phyloP scores from a whole-genome alignment of 139 green algal species.

The Astrephomene gubernaculifera region DNA sequence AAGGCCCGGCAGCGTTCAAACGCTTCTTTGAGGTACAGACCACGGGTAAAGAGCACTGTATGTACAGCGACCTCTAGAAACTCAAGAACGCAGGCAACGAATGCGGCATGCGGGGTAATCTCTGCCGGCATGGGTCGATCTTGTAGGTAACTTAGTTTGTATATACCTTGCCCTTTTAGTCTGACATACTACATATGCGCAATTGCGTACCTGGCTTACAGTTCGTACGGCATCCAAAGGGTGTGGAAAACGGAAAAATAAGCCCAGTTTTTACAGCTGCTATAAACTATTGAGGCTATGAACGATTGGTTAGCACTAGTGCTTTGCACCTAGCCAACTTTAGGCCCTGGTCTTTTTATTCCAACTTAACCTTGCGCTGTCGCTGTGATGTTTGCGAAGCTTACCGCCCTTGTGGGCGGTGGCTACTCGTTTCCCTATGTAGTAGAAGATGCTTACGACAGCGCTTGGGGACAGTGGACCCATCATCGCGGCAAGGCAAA shows the following conservation, averaged over 20 bases:
- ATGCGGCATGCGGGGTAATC: neutral
- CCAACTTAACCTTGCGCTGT: too few relatives aligned
- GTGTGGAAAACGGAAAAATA: too few relatives aligned
- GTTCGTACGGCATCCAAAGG: too few relatives aligned
- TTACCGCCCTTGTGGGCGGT: conserved; percentile 78
- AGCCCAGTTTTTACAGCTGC: too few relatives aligned
- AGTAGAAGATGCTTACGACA: conserved; percentile 65
- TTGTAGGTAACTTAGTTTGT: neutral
- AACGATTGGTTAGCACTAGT: too few relatives aligned
- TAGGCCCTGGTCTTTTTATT: too few relatives aligned
- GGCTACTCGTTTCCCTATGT: conserved; percentile 76
- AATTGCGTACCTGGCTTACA: too few relatives aligned
- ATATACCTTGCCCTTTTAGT: too few relatives aligned
- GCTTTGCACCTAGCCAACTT: too few relatives aligned
- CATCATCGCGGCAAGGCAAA: conserved; percentile 74
- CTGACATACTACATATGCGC: too few relatives aligned
- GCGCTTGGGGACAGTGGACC: conserved; percentile 80
- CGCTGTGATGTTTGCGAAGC: conserved; percentile 87
- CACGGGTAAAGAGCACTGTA: conserved; percentile 33
- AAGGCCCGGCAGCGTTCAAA: conserved; percentile 55
- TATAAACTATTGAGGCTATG: too few relatives aligned
- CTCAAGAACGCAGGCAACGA: conserved; percentile 39
- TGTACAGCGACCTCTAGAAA: conserved; percentile 65
- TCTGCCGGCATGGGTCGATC: neutral
- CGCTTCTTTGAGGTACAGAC: conserved; percentile 47